Base-by-base conservation (phyloP, 129 eudicot genomes). In the Lactuca saligna region DNA sequence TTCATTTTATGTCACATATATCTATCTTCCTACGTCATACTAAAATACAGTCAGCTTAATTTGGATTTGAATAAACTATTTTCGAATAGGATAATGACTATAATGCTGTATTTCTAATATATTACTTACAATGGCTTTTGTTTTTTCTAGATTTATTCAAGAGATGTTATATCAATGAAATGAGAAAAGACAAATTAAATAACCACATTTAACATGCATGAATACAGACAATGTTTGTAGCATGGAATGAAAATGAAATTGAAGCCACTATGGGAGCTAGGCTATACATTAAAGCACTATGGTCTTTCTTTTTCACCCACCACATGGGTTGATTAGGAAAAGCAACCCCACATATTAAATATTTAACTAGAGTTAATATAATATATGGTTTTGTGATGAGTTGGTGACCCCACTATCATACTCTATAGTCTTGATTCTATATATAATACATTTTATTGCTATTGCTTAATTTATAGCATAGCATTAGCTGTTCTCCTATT, bases 321-420 rank as follows among this genome's bases (percentile, higher is more conserved):
- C 83, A 79, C 83, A 79, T 79, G 81, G 78, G 78, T 76, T 76
- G 78, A 81, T 60, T 58, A 75, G 65, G 35, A 78, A 38, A 68
- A 51, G 50, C 41, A 42, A 64, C 77, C 77, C 73, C 57, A 71
- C 72, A 64, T 65, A 71, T 77, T 59, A 42, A 63, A 64, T 65
- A 71, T 77, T 59, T 32, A 63, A 63, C 38, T 57, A 62, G 17
- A 68, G 32, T 37, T 68, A 76, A 38, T 56, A 68, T 55, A 77
- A 77, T 69, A 62, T 63, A 65, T 55, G 31, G 67, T 46, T 71
- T 78, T 42, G 72, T 69, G 67, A 25, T 63, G 61, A 64, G 69
- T 71, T 50, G 76, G 57, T 60, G 69, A 17, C 76, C 76, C 75
- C 53, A 61, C 76, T 61, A 32, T 34, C 68, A 63, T 51, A 68